A percentile compares a stretch with the other conserved stretches of the same genome.
Evolutionary conservation across 768 basidiomycete genomes (phyloP).

Genomic region (Lactarius pseudohatsudake): DNA sequence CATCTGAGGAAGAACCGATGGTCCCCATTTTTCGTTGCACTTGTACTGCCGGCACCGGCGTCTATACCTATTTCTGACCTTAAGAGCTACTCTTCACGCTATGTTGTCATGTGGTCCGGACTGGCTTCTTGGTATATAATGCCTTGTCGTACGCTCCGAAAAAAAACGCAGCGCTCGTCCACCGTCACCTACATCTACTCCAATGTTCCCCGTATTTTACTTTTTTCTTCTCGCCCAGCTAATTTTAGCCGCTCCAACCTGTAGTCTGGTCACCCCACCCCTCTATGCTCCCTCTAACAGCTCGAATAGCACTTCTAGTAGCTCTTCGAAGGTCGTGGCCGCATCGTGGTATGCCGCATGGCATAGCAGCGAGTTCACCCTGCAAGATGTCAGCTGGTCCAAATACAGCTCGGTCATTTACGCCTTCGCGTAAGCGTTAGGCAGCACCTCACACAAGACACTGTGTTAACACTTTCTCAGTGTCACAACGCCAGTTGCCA

Average conservation of each 20-base stretch:
- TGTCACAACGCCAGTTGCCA: slow-evolving; percentile 37
- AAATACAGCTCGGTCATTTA: slow-evolving; percentile 69
- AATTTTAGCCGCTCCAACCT: slow-evolving; percentile 13
- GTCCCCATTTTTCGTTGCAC: neutral
- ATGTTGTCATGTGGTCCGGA: neutral
- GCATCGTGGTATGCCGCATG: slow-evolving; percentile 70
- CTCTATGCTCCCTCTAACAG: neutral
- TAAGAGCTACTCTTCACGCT: neutral
- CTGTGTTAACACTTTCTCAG: slow-evolving; percentile 29
- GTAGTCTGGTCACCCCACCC: neutral
- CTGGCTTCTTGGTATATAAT: neutral
- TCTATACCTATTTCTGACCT: neutral
- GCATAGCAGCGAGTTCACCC: slow-evolving; percentile 50
- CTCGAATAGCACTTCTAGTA: neutral
- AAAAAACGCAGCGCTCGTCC: neutral
- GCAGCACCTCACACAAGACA: too few species aligned
- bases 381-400: slow-evolving; percentile 59
- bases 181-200: neutral
- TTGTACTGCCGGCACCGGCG: neutral
- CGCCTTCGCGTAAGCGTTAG: slow-evolving; percentile 55
- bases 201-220: slow-evolving; percentile 10
- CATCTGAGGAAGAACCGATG: neutral
- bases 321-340: slow-evolving; percentile 37
- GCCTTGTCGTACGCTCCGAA: neutral
- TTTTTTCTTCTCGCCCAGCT: slow-evolving; percentile 13